These are phyloP conservation scores for Bretschneidera sinensis DNA, from an alignment of 345 rosid genomes.

Conservation along the genomic window DNA sequence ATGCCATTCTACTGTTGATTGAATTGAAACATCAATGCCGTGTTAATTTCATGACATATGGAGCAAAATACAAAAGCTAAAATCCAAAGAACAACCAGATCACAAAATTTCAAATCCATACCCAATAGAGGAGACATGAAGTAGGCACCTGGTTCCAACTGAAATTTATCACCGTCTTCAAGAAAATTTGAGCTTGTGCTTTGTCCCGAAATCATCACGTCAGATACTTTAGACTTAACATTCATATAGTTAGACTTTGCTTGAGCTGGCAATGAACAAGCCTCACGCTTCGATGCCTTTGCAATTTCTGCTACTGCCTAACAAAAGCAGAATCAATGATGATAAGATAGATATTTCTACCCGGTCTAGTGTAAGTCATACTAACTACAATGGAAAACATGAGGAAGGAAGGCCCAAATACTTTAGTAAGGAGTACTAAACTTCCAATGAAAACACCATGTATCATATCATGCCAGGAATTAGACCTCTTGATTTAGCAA, in stretches of 20 bases:
- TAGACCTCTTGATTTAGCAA: not conserved
- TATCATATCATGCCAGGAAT: not conserved
- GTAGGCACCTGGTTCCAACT: conserved; percentile 28
- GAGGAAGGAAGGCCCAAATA: conserved; percentile 1
- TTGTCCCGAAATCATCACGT: conserved; percentile 25
- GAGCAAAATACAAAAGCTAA: not conserved
- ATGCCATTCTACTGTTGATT: no score
- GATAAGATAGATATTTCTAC: not conserved
- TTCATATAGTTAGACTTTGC: conserved; percentile 43
- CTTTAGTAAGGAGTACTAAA: not conserved
- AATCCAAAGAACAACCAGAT: conserved; percentile 7
- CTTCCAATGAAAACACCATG: not conserved
- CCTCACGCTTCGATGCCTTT: conserved; percentile 73
- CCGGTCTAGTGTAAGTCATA: not conserved
- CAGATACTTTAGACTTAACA: conserved; percentile 43
- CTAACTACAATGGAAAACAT: not conserved
- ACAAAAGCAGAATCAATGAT: conserved; percentile 17
- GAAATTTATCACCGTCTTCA: conserved; percentile 12
- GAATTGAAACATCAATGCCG: not conserved
- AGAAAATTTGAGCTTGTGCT: conserved; percentile 23
- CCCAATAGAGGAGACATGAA: not conserved
- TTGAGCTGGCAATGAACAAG: conserved; percentile 44
- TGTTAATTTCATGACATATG: not conserved
- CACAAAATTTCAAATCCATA: conserved; percentile 1
- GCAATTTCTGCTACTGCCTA: conserved; percentile 80